Evolutionary conservation across 164 flowering plant genomes (phyloP).

Genomic region (Pachysandra terminalis): DNA sequence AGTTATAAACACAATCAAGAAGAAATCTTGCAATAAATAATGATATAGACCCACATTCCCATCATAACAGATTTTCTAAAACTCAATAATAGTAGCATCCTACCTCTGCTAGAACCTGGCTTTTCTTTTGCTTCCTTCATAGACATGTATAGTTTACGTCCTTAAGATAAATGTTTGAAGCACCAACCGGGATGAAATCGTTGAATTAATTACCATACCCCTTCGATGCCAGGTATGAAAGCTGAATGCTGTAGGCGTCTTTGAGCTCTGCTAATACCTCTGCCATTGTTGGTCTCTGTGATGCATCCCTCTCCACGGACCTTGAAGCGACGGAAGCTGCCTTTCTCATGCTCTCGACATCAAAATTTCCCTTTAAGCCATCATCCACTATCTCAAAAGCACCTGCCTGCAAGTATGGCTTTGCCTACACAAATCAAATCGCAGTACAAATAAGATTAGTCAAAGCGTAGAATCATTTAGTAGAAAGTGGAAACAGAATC

Average conservation of each 20-base stretch:
- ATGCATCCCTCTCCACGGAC: conserved; percentile 80
- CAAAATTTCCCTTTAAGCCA: conserved; percentile 52
- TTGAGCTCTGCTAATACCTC: conserved; percentile 66
- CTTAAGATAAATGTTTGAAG: neutral
- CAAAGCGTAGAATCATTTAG: neutral
- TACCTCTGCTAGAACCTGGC: neutral
- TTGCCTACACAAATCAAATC: conserved; percentile 54
- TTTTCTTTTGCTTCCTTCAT: neutral
- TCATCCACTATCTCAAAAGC: conserved; percentile 83
- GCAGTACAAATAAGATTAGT: neutral
- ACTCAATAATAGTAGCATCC: neutral
- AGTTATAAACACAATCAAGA: neutral
- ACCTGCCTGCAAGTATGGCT: conserved; percentile 88
- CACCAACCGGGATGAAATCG: neutral
- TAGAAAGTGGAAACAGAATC: neutral
- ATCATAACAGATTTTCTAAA: too few species aligned
- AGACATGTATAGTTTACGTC: too few species aligned
- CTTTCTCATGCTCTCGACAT: conserved; percentile 68
- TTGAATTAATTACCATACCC: conserved; percentile 21
- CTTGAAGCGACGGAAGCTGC: conserved; percentile 58
- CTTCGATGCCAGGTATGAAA: conserved; percentile 48
- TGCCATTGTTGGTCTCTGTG: conserved; percentile 68
- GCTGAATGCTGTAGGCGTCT: conserved; percentile 77
- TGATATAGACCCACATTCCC: too few species aligned
- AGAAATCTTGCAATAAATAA: neutral